Base-by-base conservation (phyloP, 1,284 basidiomycete genomes). In the Ceratobasidium sp. region DNA sequence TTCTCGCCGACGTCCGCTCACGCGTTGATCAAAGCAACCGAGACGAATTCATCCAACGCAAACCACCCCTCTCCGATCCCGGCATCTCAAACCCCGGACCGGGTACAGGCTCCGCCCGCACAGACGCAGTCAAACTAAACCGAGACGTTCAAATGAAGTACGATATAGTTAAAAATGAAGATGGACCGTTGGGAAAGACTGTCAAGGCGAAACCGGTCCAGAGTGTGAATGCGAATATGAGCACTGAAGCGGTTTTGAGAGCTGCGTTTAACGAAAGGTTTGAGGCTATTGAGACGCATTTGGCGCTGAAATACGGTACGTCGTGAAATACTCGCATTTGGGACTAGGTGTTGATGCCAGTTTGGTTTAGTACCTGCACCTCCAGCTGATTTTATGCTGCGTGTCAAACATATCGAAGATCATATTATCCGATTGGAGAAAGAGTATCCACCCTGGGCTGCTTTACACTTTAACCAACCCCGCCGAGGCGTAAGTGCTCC, bases 371-470 rank as follows among this genome's bases (percentile, higher is more conserved):
- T 95, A 0, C 93, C 93, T 26, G 90, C 90, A 1, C 89, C 89
- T 13, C 93, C 94, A 0, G 88, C 87, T 13, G 91, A 89, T 3
- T 84, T 94, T 26, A 85, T 91, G 39, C 87, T 89, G 60, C 90
- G 93, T 3, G 84, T 95, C 13, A 90, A 90, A 80, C 91, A 90
- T 80, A 84, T 95, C 1, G 93, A 95, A 84, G 92, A 94, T 55
- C 93, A 94, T 82, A 88, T 95, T 77, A 87, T 92, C 51, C 87
- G 88, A 69, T 85, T 95, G 0, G 93, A 95, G 83, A 92, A 89
- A 81, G 92, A 94, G 73, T 93, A 93, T 81, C 93, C 93, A 1
- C 92, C 93, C 3, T 95, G 93, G 93, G 93, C 93, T 0, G 93
- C 93, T 10, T 85, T 94, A 28, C 93, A 94, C 82, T 94, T 94